phyloP scores from a whole-genome alignment of 495 filamentous ascomycete genomes.

The Wilcoxina mikolae region DNA sequence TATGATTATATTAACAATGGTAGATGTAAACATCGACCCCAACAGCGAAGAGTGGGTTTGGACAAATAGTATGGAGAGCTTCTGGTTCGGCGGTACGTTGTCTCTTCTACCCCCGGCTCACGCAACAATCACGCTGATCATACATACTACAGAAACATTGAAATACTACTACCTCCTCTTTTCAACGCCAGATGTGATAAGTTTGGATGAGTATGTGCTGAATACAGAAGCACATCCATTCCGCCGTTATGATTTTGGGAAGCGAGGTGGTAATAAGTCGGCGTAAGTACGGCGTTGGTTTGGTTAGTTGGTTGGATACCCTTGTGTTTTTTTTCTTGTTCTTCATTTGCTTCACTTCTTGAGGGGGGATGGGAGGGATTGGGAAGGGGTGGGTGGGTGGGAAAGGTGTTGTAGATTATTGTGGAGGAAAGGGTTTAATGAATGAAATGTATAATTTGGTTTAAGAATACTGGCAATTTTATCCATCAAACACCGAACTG shows the following conservation, averaged over 20 bases:
- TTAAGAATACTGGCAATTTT: too few relatives aligned
- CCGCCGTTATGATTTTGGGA: slow-evolving; percentile 29
- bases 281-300: neutral
- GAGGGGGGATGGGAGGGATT: too few relatives aligned
- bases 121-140: slow-evolving; percentile 25
- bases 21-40: neutral
- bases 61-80: slow-evolving; percentile 33
- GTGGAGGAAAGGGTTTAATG: too few relatives aligned
- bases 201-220: slow-evolving; percentile 55
- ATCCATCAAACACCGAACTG: too few relatives aligned
- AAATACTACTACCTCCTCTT: slow-evolving; percentile 94
- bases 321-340: neutral
- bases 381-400: too few relatives aligned
- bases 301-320: neutral
- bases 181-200: slow-evolving; percentile 50
- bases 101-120: neutral
- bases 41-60: slow-evolving; percentile 4
- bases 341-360: neutral
- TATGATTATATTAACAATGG: too few relatives aligned
- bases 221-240: slow-evolving; percentile 72
- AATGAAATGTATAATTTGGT: too few relatives aligned
- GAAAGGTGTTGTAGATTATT: too few relatives aligned
- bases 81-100: slow-evolving; percentile 37
- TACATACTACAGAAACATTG: slow-evolving; percentile 65
- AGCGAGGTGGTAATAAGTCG: neutral